phyloP scores from a whole-genome alignment of 2,329 filamentous ascomycete genomes.

The Rutstroemia sp. region DNA sequence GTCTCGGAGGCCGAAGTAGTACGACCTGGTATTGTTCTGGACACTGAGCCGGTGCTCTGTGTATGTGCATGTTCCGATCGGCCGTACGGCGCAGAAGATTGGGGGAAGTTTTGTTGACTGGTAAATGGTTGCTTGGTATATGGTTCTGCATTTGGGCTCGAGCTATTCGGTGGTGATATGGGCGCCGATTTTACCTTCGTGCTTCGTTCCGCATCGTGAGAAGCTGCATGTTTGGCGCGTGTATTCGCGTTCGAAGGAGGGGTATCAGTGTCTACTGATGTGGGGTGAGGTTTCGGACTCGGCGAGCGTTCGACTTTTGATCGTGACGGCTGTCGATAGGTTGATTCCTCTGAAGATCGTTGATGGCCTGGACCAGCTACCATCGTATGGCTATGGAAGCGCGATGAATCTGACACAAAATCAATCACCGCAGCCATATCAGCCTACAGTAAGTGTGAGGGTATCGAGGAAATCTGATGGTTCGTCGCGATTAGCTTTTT shows the following conservation, averaged over 20 bases:
- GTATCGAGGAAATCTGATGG: constrained; percentile 17
- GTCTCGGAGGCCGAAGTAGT: background rate
- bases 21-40: background rate
- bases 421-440: constrained; percentile 62
- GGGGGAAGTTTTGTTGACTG: constrained; percentile 25
- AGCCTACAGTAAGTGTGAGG: constrained; percentile 20
- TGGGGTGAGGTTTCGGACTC: constrained; percentile 23
- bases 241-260: constrained; percentile 20
- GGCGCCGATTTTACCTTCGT: constrained; percentile 16
- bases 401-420: constrained; percentile 63
- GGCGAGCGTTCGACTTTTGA: constrained; percentile 23
- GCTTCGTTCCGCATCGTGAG: constrained; percentile 8
- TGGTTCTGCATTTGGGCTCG: constrained; percentile 18
- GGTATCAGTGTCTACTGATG: constrained; percentile 14
- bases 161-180: constrained; percentile 26
- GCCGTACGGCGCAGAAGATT: constrained; percentile 12
- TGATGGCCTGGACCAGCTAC: constrained; percentile 43
- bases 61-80: constrained; percentile 4
- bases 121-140: constrained; percentile 20
- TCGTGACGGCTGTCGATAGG: constrained; percentile 23
- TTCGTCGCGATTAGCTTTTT: constrained; percentile 17
- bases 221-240: constrained; percentile 11
- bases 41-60: background rate
- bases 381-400: constrained; percentile 54
- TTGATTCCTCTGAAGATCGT: constrained; percentile 38